These are phyloP conservation scores for Capsicum baccatum DNA, from an alignment of 257 asterid genomes.

Conservation along the genomic window DNA sequence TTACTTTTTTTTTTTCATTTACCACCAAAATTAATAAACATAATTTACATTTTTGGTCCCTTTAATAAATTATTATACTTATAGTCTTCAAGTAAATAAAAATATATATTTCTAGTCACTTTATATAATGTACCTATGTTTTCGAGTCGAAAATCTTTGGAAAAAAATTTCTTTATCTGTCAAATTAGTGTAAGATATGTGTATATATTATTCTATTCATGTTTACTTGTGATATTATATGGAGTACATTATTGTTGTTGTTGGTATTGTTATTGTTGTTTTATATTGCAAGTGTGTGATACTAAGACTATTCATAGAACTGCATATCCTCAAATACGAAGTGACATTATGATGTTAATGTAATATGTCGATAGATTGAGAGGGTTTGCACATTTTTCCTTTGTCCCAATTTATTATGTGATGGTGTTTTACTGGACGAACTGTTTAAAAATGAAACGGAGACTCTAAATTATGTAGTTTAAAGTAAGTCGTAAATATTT, in stretches of 20 bases:
- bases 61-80: background rate
- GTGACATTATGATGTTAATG: background rate
- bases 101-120: background rate
- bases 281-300: background rate
- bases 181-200: fast-evolving
- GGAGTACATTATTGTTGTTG: background rate
- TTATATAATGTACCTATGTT: background rate
- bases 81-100: background rate
- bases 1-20: background rate
- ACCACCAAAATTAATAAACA: background rate
- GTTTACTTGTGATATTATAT: background rate
- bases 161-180: background rate
- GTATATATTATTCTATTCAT: background rate
- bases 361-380: background rate
- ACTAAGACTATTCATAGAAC: background rate
- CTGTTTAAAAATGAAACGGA: background rate
- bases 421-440: background rate
- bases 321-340: background rate
- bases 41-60: background rate
- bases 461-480: background rate
- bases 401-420: background rate
- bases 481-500: background rate
- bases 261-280: no score
- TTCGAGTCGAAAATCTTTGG: background rate
- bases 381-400: background rate